Percentiles rank a stretch among this genome's conserved stretches.
These are phyloP conservation scores for Alternaria conjuncta DNA, from an alignment of 2,329 filamentous ascomycete genomes.

Conservation along the genomic window DNA sequence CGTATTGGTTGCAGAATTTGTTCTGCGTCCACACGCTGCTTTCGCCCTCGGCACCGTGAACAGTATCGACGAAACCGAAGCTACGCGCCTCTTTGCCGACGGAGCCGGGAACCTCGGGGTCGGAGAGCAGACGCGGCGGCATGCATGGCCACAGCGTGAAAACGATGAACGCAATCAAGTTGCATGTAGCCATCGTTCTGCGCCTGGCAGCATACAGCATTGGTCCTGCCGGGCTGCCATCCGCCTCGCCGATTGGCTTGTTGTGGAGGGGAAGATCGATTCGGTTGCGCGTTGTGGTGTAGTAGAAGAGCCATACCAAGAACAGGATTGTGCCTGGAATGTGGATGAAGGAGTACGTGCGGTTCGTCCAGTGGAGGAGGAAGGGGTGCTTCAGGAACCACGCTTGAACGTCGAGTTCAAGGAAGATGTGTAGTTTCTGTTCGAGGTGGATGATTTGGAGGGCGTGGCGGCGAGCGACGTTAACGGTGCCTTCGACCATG, in stretches of 20 bases:
- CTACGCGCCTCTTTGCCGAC: slow-evolving; percentile 65
- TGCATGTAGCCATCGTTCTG: slow-evolving; percentile 64
- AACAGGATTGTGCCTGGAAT: slow-evolving; percentile 79
- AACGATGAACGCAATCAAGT: slow-evolving; percentile 64
- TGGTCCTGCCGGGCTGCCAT: slow-evolving; percentile 56
- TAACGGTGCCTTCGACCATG: slow-evolving; percentile 70
- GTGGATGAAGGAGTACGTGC: slow-evolving; percentile 78
- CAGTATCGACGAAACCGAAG: slow-evolving; percentile 66
- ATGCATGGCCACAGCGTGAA: slow-evolving; percentile 68
- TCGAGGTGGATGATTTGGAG: slow-evolving; percentile 72
- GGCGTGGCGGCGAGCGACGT: slow-evolving; percentile 72
- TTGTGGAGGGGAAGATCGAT: slow-evolving; percentile 50
- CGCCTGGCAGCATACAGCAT: slow-evolving; percentile 62
- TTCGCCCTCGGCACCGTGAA: slow-evolving; percentile 63
- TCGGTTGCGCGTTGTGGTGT: slow-evolving; percentile 68
- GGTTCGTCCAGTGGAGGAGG: slow-evolving; percentile 72
- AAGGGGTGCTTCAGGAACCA: slow-evolving; percentile 62
- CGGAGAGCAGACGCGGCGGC: slow-evolving; percentile 64
- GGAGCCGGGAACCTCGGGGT: slow-evolving; percentile 59
- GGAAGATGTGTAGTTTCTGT: slow-evolving; percentile 68
- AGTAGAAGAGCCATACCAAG: slow-evolving; percentile 70
- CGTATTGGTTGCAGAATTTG: slow-evolving; percentile 77
- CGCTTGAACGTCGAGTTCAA: slow-evolving; percentile 67
- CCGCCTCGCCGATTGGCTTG: slow-evolving; percentile 34
- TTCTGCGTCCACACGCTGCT: slow-evolving; percentile 76